Conservation (phyloP, 306 rosid genomes). For the Fragaria ananassa region DNA sequence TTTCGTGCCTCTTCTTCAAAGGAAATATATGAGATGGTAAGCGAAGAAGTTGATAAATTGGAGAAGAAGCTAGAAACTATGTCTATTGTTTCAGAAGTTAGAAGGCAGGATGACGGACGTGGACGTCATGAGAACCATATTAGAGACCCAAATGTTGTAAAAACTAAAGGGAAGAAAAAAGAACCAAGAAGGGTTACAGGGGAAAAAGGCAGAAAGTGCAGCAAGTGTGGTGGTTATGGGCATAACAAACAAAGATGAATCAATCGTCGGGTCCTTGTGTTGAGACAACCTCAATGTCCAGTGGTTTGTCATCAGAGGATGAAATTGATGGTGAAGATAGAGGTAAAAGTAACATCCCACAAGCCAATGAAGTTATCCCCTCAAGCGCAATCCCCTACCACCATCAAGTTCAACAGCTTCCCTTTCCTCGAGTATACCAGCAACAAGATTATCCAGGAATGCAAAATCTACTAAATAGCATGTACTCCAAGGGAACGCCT, state of each 20-base stretch:
- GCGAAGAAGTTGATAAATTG: background rate
- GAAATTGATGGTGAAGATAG: too few species aligned
- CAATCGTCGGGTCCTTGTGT: background rate
- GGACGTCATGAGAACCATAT: background rate
- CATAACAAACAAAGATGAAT: background rate
- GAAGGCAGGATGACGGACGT: background rate
- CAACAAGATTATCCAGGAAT: too few species aligned
- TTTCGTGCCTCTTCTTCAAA: background rate
- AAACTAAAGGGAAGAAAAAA: background rate
- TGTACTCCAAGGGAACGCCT: too few species aligned
- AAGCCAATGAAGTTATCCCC: too few species aligned
- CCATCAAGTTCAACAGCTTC: too few species aligned
- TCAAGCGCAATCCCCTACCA: too few species aligned
- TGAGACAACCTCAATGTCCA: too few species aligned
- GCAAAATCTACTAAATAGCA: too few species aligned
- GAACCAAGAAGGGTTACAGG: background rate
- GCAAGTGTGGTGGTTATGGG: background rate
- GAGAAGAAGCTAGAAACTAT: background rate
- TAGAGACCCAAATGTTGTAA: background rate
- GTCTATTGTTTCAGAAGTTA: background rate
- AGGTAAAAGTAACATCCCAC: too few species aligned
- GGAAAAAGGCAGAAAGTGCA: background rate
- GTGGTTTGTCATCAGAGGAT: background rate
- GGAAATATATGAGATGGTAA: background rate
- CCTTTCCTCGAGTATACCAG: too few species aligned